Evolutionary conservation across 108 stramenopile species (phyloP).

Genomic region (Nannochloropsis salina): DNA sequence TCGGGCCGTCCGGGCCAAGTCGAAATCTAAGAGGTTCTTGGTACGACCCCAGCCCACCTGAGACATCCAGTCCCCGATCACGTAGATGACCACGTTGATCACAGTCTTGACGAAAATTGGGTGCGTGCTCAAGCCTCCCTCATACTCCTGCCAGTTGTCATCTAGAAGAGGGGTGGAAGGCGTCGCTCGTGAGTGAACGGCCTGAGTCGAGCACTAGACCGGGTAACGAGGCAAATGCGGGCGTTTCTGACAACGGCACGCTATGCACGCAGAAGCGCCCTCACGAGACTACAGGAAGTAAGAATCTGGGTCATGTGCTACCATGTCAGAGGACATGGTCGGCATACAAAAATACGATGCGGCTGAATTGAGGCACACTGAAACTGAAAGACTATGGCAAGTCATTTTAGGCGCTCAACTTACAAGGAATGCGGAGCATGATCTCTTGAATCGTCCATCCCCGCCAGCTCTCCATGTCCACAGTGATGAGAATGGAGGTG

Average conservation of each 20-base stretch:
- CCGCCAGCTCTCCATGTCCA: constrained; percentile 40
- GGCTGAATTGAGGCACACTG: not conserved
- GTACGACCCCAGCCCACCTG: constrained; percentile 52
- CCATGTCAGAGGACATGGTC: too few relatives aligned
- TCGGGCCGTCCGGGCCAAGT: constrained; percentile 67
- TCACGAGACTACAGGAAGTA: too few relatives aligned
- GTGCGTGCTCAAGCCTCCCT: constrained; percentile 65
- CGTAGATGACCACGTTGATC: constrained; percentile 87
- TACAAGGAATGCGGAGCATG: constrained; percentile 30
- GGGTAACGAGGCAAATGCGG: not conserved
- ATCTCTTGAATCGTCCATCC: constrained; percentile 48
- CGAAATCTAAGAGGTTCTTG: constrained; percentile 76
- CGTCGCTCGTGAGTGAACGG: not conserved
- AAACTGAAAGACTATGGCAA: not conserved
- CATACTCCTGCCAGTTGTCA: constrained; percentile 81
- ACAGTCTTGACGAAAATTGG: constrained; percentile 82
- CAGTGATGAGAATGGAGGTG: constrained; percentile 28
- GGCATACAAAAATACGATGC: not conserved
- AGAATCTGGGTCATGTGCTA: too few relatives aligned
- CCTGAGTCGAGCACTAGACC: not conserved
- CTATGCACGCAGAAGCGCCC: not conserved
- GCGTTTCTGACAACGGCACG: not conserved
- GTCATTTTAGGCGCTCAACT: not conserved
- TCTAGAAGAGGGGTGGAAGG: constrained; percentile 38
- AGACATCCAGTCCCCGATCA: constrained; percentile 87